These are phyloP conservation scores for Trypanosoma avium DNA, from an alignment of 208 protist species.

Conservation along the genomic window DNA sequence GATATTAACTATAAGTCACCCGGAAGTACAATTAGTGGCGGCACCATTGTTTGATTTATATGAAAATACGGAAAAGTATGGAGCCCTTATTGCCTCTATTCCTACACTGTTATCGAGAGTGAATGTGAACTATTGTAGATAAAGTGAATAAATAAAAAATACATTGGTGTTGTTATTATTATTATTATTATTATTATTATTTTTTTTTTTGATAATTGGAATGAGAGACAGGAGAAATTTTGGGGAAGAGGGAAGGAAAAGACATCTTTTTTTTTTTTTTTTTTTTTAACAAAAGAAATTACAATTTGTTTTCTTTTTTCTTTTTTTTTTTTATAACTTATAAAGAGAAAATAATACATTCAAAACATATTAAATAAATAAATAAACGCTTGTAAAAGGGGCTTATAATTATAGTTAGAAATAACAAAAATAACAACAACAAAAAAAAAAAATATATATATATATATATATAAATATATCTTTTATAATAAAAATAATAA, in stretches of 20 bases:
- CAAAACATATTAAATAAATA: background rate
- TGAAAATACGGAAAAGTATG: constrained; percentile 87
- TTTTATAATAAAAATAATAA: background rate
- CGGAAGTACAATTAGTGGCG: constrained; percentile 78
- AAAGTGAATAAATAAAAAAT: background rate
- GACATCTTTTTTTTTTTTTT: background rate
- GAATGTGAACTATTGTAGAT: constrained; percentile 85
- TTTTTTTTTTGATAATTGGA: too few species aligned
- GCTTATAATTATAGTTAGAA: too few species aligned
- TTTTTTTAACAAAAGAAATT: background rate
- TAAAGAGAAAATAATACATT: background rate
- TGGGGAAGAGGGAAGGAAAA: too few species aligned
- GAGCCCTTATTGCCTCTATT: constrained; percentile 75
- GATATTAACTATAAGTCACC: constrained; percentile 65
- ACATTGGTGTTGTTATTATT: constrained; percentile 16
- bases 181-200: background rate
- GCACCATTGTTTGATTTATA: constrained; percentile 92
- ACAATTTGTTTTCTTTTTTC: background rate
- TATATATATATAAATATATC: background rate
- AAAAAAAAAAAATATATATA: background rate
- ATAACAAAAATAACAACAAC: background rate
- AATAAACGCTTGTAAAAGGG: too few species aligned
- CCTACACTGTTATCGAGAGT: constrained; percentile 80
- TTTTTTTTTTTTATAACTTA: background rate
- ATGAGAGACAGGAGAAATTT: too few species aligned